Percentiles rank a stretch among this genome's conserved stretches.
phyloP scores from a whole-genome alignment of 805 yeast species.

The Ogataea trehalophila region DNA sequence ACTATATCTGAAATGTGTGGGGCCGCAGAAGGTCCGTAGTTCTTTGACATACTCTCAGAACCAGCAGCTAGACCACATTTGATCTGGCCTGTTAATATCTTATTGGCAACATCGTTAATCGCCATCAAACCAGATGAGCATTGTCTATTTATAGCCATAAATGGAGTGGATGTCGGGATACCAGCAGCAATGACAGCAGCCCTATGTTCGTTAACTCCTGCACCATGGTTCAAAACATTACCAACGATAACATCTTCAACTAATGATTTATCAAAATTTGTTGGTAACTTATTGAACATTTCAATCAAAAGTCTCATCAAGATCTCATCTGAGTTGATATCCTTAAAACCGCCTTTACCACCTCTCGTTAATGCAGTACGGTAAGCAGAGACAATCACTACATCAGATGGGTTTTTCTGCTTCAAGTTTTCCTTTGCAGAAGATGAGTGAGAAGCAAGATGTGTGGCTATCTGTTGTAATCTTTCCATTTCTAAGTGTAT shows the following conservation, averaged over 20 bases:
- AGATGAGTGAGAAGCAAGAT: slow-evolving; percentile 21
- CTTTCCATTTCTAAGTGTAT: slow-evolving; percentile 28
- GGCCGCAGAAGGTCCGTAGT: slow-evolving; percentile 77
- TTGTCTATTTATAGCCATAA: slow-evolving; percentile 84
- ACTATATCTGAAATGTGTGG: slow-evolving; percentile 51
- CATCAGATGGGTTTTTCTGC: slow-evolving; percentile 72
- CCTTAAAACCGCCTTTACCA: slow-evolving; percentile 81
- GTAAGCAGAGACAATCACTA: slow-evolving; percentile 84
- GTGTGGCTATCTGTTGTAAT: slow-evolving; percentile 31
- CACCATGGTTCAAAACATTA: slow-evolving; percentile 86
- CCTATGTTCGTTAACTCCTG: slow-evolving; percentile 93
- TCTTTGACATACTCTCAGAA: slow-evolving; percentile 89
- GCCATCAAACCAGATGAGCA: slow-evolving; percentile 95
- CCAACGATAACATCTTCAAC: slow-evolving; percentile 89
- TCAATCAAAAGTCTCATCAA: slow-evolving; percentile 60
- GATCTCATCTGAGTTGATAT: slow-evolving; percentile 75
- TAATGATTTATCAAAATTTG: slow-evolving; percentile 37
- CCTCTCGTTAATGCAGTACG: slow-evolving; percentile 89
- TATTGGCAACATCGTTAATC: slow-evolving; percentile 82
- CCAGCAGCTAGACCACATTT: slow-evolving; percentile 90
- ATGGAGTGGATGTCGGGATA: slow-evolving; percentile 73
- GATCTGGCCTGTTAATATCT: slow-evolving; percentile 82
- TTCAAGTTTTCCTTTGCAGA: slow-evolving; percentile 17
- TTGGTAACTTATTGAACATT: slow-evolving; percentile 48
- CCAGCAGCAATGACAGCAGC: slow-evolving; percentile 92